These are phyloP conservation scores for Kazachstania africana DNA, from an alignment of 805 yeast genomes.

Conservation along the genomic window DNA sequence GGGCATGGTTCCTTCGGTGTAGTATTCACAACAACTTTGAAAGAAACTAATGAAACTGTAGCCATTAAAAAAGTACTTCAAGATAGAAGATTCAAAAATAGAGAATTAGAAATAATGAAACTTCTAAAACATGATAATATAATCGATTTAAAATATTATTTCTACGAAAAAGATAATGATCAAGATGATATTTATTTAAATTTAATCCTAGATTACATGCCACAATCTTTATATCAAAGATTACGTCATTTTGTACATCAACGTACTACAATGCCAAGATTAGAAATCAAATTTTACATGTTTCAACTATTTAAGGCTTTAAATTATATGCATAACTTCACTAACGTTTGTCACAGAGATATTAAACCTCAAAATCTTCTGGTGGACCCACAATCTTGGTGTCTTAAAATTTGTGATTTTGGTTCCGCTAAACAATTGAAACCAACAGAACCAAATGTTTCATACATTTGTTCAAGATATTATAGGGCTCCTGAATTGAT, in stretches of 20 bases:
- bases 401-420: slow-evolving; percentile 88
- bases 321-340: slow-evolving; percentile 63
- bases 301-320: slow-evolving; percentile 65
- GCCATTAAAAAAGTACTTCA: slow-evolving; percentile 96
- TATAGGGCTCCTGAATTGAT: slow-evolving; percentile 96
- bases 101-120: slow-evolving; percentile 95
- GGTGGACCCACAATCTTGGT: slow-evolving; percentile 75
- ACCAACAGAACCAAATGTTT: slow-evolving; percentile 87
- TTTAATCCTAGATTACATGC: slow-evolving; percentile 81
- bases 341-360: slow-evolving; percentile 85
- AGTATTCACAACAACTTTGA: slow-evolving; percentile 77
- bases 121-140: slow-evolving; percentile 75
- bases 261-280: slow-evolving; percentile 70
- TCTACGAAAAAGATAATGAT: slow-evolving; percentile 59
- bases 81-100: slow-evolving; percentile 84
- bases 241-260: slow-evolving; percentile 72
- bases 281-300: slow-evolving; percentile 80
- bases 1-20: slow-evolving; percentile 99
- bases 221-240: slow-evolving; percentile 92
- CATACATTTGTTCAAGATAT: slow-evolving; percentile 92
- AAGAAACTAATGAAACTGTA: slow-evolving; percentile 65
- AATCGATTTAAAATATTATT: slow-evolving; percentile 78
- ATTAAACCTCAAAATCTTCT: slow-evolving; percentile 85
- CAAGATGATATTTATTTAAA: slow-evolving; percentile 56
- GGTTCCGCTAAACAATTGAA: slow-evolving; percentile 89